These are phyloP conservation scores for Lentinula boryana DNA, from an alignment of 768 basidiomycete genomes.

Conservation along the genomic window DNA sequence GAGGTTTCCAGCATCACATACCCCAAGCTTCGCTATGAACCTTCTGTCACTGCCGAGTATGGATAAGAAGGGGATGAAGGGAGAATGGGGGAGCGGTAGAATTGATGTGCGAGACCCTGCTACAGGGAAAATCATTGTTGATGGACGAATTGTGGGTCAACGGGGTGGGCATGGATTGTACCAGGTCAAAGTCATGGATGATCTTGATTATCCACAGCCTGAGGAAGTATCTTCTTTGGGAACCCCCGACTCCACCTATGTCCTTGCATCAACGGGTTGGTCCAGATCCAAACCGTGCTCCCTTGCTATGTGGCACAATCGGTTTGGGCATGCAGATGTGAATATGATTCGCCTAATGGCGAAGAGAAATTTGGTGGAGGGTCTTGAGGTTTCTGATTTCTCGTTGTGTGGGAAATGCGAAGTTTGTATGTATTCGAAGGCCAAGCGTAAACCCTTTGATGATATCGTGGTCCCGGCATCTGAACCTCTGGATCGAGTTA, in stretches of 20 bases:
- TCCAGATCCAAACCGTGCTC: not conserved
- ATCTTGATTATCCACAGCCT: not conserved
- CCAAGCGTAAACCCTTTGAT: slow-evolving; percentile 3
- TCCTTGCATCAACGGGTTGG: not conserved
- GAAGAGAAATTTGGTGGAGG: not conserved
- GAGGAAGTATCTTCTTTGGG: not conserved
- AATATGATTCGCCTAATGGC: not conserved
- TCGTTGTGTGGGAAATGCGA: not conserved
- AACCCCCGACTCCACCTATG: not conserved
- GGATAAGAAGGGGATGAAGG: not conserved
- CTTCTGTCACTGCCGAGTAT: not conserved
- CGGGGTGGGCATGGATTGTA: not conserved
- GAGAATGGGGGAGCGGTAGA: not conserved
- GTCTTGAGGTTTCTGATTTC: not conserved
- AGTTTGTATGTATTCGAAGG: not conserved
- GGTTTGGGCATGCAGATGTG: not conserved
- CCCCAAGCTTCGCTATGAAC: not conserved
- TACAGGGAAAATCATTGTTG: not conserved
- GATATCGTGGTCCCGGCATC: not conserved
- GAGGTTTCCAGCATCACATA: not conserved
- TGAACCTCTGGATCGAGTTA: slow-evolving; percentile 4
- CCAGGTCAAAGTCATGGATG: not conserved
- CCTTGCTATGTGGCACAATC: not conserved
- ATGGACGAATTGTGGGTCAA: not conserved
- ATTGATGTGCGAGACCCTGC: not conserved